Evolutionary conservation across 2,329 filamentous ascomycete species (phyloP).

Genomic region (Botrytis sinoallii): DNA sequence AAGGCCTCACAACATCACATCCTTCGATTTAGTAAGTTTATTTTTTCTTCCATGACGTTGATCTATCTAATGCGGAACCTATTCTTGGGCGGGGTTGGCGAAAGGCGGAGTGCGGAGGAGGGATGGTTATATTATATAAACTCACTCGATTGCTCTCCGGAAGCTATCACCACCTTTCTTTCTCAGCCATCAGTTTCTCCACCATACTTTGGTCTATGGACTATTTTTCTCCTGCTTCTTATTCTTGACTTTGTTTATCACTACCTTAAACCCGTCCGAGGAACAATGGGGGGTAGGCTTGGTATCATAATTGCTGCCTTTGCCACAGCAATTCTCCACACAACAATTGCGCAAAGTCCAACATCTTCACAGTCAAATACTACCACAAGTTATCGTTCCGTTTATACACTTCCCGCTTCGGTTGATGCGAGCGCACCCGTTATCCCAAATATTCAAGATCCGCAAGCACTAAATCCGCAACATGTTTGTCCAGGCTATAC

Average conservation of each 20-base stretch:
- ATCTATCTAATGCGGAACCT: background rate
- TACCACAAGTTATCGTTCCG: slow-evolving; percentile 27
- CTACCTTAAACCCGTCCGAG: background rate
- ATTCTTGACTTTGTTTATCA: background rate
- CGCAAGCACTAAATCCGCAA: slow-evolving; percentile 54
- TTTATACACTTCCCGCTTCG: slow-evolving; percentile 48
- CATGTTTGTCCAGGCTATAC: slow-evolving; percentile 63
- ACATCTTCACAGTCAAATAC: slow-evolving; percentile 20
- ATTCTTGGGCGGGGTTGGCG: background rate
- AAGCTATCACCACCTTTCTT: background rate
- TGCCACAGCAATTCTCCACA: slow-evolving; percentile 21
- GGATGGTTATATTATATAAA: background rate
- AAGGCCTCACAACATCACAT: background rate
- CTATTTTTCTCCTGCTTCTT: background rate
- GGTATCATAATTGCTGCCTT: slow-evolving; percentile 22
- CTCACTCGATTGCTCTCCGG: background rate
- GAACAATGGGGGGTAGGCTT: slow-evolving; percentile 24
- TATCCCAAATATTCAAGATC: slow-evolving; percentile 63
- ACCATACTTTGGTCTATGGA: background rate
- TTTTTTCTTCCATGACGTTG: background rate
- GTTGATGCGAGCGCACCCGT: slow-evolving; percentile 47
- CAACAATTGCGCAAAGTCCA: slow-evolving; percentile 22
- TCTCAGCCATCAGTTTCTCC: background rate
- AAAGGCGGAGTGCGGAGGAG: background rate
- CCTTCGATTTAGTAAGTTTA: background rate